Evolutionary conservation across 2,329 filamentous ascomycete species (phyloP).

Genomic region (Ophiostoma sp.): DNA sequence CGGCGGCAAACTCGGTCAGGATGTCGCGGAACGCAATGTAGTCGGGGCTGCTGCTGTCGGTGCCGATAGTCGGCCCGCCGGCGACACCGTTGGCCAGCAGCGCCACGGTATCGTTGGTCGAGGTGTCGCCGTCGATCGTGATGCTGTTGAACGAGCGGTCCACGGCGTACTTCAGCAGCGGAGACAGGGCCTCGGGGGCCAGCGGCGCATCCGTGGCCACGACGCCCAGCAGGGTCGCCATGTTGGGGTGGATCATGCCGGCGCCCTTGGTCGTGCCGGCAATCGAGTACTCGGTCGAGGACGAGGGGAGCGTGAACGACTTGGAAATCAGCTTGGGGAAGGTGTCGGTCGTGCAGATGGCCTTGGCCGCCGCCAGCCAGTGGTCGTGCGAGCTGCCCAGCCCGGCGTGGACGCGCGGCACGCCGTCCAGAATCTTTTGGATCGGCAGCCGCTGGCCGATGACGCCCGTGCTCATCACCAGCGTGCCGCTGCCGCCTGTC

Average conservation of each 20-base stretch:
- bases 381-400: slow-evolving; percentile 72
- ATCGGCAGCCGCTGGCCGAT: slow-evolving; percentile 94
- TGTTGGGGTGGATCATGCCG: slow-evolving; percentile 98
- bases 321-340: slow-evolving; percentile 92
- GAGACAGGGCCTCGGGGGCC: slow-evolving; percentile 58
- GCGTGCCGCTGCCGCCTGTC: slow-evolving; percentile 51
- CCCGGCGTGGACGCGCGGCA: slow-evolving; percentile 67
- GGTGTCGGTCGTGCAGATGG: slow-evolving; percentile 97
- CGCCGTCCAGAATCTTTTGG: slow-evolving; percentile 76
- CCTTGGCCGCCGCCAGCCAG: slow-evolving; percentile 80
- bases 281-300: slow-evolving; percentile 74
- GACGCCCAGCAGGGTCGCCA: slow-evolving; percentile 90
- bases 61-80: slow-evolving; percentile 61
- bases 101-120: slow-evolving; percentile 93
- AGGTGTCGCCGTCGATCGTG: slow-evolving; percentile 93
- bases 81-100: slow-evolving; percentile 94
- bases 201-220: slow-evolving; percentile 88
- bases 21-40: slow-evolving; percentile 66
- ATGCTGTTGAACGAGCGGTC: slow-evolving; percentile 93
- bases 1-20: slow-evolving; percentile 71
- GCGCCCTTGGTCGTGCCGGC: slow-evolving; percentile 97
- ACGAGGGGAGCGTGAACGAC: slow-evolving; percentile 71
- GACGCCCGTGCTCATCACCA: slow-evolving; percentile 98
- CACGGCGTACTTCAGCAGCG: slow-evolving; percentile 67
- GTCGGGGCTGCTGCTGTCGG: slow-evolving; percentile 51